Evolutionary conservation across 1,139 yeast genomes (phyloP), one percentile per base, ranked within the genome.

Genomic region (Candida neerlandica): DNA sequence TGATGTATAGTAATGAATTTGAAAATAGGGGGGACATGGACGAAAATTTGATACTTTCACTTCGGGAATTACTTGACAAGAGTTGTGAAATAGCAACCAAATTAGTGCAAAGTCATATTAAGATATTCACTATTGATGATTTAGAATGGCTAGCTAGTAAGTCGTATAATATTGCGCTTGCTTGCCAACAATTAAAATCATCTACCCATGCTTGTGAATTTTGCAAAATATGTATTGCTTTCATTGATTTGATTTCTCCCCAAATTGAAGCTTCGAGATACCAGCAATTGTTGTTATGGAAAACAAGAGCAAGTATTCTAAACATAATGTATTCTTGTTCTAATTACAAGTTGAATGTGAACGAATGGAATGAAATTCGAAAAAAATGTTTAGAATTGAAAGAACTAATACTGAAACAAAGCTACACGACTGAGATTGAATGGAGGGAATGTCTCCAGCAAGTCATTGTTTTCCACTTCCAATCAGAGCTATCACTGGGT

Each of bases 101-200:
- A 27, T 30, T 39, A 18, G n/a, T 29, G 2, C 33, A 41, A 21
- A 19, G 35, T 9, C 38, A 38, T 19, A 18, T 18, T 9, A 42
- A 45, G 10, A 18, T 50, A 5, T 44, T 54, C 21, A 42, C 49
- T 9, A 12, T 39, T 1, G 51, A 51, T 33, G 65, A 61, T 43
- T 37, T 54, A 18, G 63, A 57, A 46, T 61, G 66, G 64, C 55
- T 60, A 48, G 58, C 62, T 1, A 54, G 62, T 15, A 57, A 51
- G 27, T 46, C 60, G 5, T 59, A 55, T 37, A 58, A 55, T 30
- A 44, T 53, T 27, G 58, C 56, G 0, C 26, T 45, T 18, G 44
- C 43, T 14, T 57, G 61, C 32, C 46, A 55, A 23, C n/a, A 26
- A 7, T 19, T 43, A 5, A 14, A 19, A 26, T 18, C 15, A 16